Evolutionary conservation across 805 yeast species (phyloP).

Genomic region (Schwanniomyces occidentalis): DNA sequence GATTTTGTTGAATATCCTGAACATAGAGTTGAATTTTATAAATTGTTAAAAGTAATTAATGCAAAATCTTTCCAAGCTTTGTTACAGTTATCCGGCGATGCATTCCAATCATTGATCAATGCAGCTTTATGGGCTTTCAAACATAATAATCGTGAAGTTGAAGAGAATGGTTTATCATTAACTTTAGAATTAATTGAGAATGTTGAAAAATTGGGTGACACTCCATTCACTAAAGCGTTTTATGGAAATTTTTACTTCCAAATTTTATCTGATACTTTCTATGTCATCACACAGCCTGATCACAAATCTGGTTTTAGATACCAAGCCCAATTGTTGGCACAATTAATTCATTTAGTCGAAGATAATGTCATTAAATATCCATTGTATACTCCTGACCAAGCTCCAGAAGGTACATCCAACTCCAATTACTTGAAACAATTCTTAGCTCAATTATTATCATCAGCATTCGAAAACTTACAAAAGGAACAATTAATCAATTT

Average conservation of each 20-base stretch:
- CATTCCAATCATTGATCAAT: slow-evolving; percentile 86
- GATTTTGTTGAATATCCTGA: slow-evolving; percentile 97
- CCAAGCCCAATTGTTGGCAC: slow-evolving; percentile 83
- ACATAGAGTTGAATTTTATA: slow-evolving; percentile 95
- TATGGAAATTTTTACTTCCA: slow-evolving; percentile 87
- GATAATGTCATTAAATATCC: slow-evolving; percentile 74
- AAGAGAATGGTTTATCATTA: slow-evolving; percentile 82
- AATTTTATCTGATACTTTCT: slow-evolving; percentile 87
- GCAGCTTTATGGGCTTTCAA: slow-evolving; percentile 98
- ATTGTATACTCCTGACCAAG: slow-evolving; percentile 75
- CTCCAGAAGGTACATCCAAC: slow-evolving; percentile 83
- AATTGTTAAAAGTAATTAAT: slow-evolving; percentile 83
- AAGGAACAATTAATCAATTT: slow-evolving; percentile 80
- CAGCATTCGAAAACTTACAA: slow-evolving; percentile 92
- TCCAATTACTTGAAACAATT: slow-evolving; percentile 76
- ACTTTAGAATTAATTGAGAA: slow-evolving; percentile 82
- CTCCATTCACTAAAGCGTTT: slow-evolving; percentile 78
- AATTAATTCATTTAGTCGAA: slow-evolving; percentile 79
- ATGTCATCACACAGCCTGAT: slow-evolving; percentile 93
- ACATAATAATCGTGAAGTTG: slow-evolving; percentile 96
- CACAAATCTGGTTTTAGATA: slow-evolving; percentile 94
- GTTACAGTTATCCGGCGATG: slow-evolving; percentile 84
- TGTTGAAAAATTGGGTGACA: slow-evolving; percentile 72
- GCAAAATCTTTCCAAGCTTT: slow-evolving; percentile 82
- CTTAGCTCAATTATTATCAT: slow-evolving; percentile 74